These are phyloP conservation scores for Leccinum incarnatum DNA, from an alignment of 768 basidiomycete genomes.

Conservation along the genomic window DNA sequence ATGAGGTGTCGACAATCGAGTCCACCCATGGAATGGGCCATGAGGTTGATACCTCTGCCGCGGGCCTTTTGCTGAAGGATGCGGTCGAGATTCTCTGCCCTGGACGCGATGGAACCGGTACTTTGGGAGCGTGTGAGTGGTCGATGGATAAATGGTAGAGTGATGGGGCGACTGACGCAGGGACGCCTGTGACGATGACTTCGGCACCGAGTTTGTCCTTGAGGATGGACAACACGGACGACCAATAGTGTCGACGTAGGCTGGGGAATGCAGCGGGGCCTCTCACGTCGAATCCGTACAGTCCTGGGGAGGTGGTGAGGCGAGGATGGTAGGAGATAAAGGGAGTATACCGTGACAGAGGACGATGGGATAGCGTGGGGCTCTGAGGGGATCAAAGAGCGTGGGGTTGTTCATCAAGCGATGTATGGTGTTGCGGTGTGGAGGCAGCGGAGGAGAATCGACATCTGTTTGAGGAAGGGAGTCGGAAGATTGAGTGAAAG, in stretches of 20 bases:
- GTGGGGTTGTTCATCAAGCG: constrained; percentile 72
- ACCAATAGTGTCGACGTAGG: constrained; percentile 92
- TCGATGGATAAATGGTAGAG: not conserved
- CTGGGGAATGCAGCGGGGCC: constrained; percentile 81
- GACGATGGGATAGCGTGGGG: constrained; percentile 86
- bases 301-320: constrained; percentile 45
- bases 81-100: constrained; percentile 72
- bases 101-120: constrained; percentile 84
- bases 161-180: constrained; percentile 56
- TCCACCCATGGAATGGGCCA: constrained; percentile 98
- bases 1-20: constrained; percentile 94
- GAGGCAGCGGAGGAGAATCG: constrained; percentile 15
- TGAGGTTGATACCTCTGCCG: constrained; percentile 84
- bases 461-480: not conserved
- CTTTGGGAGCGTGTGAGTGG: constrained; percentile 37
- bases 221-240: constrained; percentile 77
- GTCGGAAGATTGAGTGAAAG: not conserved
- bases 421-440: constrained; percentile 53
- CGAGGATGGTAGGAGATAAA: not conserved
- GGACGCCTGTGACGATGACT: constrained; percentile 94
- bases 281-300: constrained; percentile 93
- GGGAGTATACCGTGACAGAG: constrained; percentile 80
- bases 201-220: constrained; percentile 83
- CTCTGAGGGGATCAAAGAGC: constrained; percentile 72
- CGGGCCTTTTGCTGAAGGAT: constrained; percentile 62